Conservation (phyloP, 176 grass and related monocot species). For the Olyra latifolia region DNA sequence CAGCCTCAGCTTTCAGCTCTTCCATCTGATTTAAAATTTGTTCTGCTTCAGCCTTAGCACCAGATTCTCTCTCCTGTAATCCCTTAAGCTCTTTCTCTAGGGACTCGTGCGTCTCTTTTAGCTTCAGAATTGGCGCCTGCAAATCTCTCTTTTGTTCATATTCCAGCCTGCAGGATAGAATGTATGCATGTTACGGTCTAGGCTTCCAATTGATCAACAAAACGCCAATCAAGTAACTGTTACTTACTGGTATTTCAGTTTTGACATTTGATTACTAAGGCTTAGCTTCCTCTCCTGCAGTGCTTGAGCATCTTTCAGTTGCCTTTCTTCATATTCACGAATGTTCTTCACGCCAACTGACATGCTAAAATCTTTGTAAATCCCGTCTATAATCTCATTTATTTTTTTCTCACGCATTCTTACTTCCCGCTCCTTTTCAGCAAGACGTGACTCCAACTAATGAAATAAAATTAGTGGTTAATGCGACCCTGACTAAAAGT, state of each 20-base stretch:
- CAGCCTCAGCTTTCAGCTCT: conserved; percentile 72
- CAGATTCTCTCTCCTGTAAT: conserved; percentile 70
- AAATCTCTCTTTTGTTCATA: conserved; percentile 97
- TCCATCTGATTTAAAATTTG: conserved; percentile 80
- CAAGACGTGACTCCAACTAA: conserved; percentile 63
- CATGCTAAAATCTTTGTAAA: conserved; percentile 92
- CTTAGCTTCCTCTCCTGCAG: conserved; percentile 83
- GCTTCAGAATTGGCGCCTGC: conserved; percentile 71
- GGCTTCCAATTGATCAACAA: neutral
- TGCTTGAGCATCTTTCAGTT: conserved; percentile 80
- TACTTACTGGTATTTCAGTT: conserved; percentile 99
- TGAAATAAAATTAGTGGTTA: conserved; percentile 43
- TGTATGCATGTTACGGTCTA: conserved; percentile 19
- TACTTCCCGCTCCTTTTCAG: conserved; percentile 69
- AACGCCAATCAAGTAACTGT: conserved; percentile 2
- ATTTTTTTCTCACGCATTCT: conserved; percentile 90
- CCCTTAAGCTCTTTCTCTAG: conserved; percentile 80
- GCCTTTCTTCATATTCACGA: conserved; percentile 97
- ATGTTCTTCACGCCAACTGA: conserved; percentile 97
- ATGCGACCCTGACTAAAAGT: conserved; percentile 29
- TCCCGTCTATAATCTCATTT: conserved; percentile 89
- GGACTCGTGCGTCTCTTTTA: conserved; percentile 57
- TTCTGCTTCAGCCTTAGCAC: conserved; percentile 61
- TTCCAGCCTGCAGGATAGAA: conserved; percentile 72
- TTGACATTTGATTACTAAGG: conserved; percentile 90